phyloP scores from a whole-genome alignment of 2,329 filamentous ascomycete species.

The Gremmenia infestans region DNA sequence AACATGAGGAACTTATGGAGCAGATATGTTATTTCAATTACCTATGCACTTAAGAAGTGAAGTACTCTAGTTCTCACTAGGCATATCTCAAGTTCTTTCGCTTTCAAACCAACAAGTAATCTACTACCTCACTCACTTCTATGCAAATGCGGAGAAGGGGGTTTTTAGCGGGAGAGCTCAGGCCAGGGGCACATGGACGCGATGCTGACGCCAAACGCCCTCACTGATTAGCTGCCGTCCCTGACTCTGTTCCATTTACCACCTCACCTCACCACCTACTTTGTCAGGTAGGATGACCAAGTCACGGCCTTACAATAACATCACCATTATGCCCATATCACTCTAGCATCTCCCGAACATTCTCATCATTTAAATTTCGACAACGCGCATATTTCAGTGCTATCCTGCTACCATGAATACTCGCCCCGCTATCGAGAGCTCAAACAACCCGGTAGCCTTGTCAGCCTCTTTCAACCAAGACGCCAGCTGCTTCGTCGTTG shows the following conservation, averaged over 20 bases:
- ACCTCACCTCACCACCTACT: background rate
- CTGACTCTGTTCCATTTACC: background rate
- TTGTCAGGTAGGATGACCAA: background rate
- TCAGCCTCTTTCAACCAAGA: slow-evolving; percentile 84
- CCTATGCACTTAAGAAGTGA: background rate
- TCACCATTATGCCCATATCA: background rate
- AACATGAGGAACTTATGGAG: no score
- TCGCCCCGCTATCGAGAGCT: slow-evolving; percentile 75
- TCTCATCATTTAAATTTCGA: background rate
- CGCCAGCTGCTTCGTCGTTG: slow-evolving; percentile 79
- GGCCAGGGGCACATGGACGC: background rate
- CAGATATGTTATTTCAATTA: background rate
- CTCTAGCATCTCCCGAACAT: background rate
- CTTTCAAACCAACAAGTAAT: no score
- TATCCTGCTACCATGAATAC: slow-evolving; percentile 68
- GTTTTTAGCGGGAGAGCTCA: background rate
- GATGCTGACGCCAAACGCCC: background rate
- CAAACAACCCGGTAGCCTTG: slow-evolving; percentile 68
- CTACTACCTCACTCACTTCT: no score
- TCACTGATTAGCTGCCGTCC: background rate
- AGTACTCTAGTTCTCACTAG: no score
- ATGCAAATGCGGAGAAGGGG: no score
- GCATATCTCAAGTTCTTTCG: no score
- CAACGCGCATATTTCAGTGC: no score
- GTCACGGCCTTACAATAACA: background rate